Base-by-base conservation (phyloP, 345 rosid genomes). In the Boechera stricta region DNA sequence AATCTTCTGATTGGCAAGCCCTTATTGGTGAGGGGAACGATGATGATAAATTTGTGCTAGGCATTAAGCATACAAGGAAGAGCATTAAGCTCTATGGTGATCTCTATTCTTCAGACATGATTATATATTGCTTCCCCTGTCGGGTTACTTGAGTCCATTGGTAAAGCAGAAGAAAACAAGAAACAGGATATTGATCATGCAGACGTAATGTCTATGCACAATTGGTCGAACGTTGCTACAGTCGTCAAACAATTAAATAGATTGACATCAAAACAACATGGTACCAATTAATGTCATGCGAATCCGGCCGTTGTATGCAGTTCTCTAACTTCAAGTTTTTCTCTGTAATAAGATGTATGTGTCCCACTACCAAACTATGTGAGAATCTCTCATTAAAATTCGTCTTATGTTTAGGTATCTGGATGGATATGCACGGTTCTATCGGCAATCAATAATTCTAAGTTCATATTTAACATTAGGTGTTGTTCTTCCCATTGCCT, bases 121-220 rank as follows among this genome's bases (percentile, higher is more conserved):
- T 94, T 21, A 21, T 21, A 21, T 78, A 85, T 94, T 77, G 96
- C 97, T 71, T 94, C 98, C 80, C 94, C 97, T 76, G 69, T 91
- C 72, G 82, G 77, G 69, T 74, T 94, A 73, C 85, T 38, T 38
- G 3, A 21, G 24, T 90, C 87, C 84, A 87, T 94, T 74, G 90
- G 77, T 57, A 80, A 85, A 81, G 83, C 88, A 66, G 85, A 77
- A 71, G 72, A 75, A 48, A 82, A 85, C 65, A 94, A 86, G 86
- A 96, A 91, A 38, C 63, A 36, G 9, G 91, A 90, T 76, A 84
- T 87, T 38, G 93, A 94, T 81, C 96, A 94, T 79, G 94, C 97
- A 12, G 97, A 94, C 77, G 86, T 94, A 61, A 90, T 94, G 76
- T 82, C 93, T 53, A 85, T 90, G 94, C 97, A 94, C 97, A 91